Percentiles rank a stretch among this genome's conserved stretches.
Conservation (phyloP, 2,329 filamentous ascomycete species). For the Ophiostoma pallidulum region DNA sequence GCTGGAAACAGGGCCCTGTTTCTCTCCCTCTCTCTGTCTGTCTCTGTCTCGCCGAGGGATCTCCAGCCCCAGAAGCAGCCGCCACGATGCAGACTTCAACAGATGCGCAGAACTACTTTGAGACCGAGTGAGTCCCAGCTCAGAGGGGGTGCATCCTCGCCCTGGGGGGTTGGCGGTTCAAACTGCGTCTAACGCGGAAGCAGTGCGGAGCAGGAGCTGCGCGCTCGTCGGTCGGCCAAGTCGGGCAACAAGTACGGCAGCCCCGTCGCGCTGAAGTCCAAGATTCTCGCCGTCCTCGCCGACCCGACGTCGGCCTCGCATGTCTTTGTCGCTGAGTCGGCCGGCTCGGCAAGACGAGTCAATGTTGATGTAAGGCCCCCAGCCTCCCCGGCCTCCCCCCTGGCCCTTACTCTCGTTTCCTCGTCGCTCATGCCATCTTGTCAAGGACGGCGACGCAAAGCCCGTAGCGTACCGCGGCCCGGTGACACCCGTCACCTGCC, state of each 20-base stretch:
- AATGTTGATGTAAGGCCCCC: slow-evolving; percentile 66
- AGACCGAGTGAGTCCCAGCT: slow-evolving; percentile 64
- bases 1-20: not conserved
- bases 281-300: slow-evolving; percentile 64
- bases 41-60: too few relatives aligned
- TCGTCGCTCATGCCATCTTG: too few relatives aligned
- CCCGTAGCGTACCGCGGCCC: slow-evolving; percentile 58
- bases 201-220: slow-evolving; percentile 40
- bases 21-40: not conserved
- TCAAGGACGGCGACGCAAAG: slow-evolving; percentile 32
- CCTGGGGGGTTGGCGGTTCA: not conserved
- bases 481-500: slow-evolving; percentile 66
- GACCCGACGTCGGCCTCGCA: slow-evolving; percentile 53
- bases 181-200: slow-evolving; percentile 34
- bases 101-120: slow-evolving; percentile 78
- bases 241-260: slow-evolving; percentile 68
- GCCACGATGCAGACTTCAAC: slow-evolving; percentile 54
- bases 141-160: not conserved
- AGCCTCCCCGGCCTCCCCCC: too few relatives aligned
- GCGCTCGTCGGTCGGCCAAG: slow-evolving; percentile 58
- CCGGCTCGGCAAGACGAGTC: slow-evolving; percentile 67
- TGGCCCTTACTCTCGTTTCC: too few relatives aligned
- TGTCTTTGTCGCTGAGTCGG: slow-evolving; percentile 78
- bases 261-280: slow-evolving; percentile 73
- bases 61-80: too few relatives aligned